These are phyloP conservation scores for Aspergillus asperescens DNA, from an alignment of 495 filamentous ascomycete genomes.

Conservation along the genomic window DNA sequence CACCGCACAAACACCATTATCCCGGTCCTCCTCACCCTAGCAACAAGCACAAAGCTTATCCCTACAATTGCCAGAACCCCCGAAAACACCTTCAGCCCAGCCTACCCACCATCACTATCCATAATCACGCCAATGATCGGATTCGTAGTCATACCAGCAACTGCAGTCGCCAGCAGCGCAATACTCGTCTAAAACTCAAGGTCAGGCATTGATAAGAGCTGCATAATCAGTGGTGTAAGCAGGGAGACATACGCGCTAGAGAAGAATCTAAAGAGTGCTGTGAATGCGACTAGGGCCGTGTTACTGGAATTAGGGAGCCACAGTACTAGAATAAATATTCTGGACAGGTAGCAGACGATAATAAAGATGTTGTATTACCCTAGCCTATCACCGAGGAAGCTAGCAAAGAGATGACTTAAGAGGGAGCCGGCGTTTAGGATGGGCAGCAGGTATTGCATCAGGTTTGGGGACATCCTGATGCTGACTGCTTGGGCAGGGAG, in stretches of 20 bases:
- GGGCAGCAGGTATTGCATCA: slow-evolving; percentile 27
- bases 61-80: slow-evolving; percentile 17
- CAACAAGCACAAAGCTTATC: neutral
- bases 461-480: slow-evolving; percentile 19
- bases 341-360: slow-evolving; percentile 18
- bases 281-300: slow-evolving; percentile 24
- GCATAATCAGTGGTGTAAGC: slow-evolving; percentile 20
- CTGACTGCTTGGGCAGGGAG: slow-evolving; percentile 15
- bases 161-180: slow-evolving; percentile 16
- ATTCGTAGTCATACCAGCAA: slow-evolving; percentile 48
- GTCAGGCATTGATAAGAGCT: slow-evolving; percentile 24
- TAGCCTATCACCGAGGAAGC: slow-evolving; percentile 25
- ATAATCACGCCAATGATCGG: slow-evolving; percentile 57
- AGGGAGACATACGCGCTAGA: slow-evolving; percentile 34
- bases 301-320: slow-evolving; percentile 27
- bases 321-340: slow-evolving; percentile 26
- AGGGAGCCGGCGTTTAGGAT: slow-evolving; percentile 30
- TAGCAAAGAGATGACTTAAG: slow-evolving; percentile 30
- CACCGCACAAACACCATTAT: neutral
- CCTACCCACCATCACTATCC: slow-evolving; percentile 10
- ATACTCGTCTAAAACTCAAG: slow-evolving; percentile 25
- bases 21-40: neutral
- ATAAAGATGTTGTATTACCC: slow-evolving; percentile 33
- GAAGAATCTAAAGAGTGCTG: slow-evolving; percentile 29
- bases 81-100: slow-evolving; percentile 24